Evolutionary conservation across 192 early-diverging fungal genomes (phyloP), one percentile per base, ranked within the genome.

Genomic region (Linnemannia schmuckeri): DNA sequence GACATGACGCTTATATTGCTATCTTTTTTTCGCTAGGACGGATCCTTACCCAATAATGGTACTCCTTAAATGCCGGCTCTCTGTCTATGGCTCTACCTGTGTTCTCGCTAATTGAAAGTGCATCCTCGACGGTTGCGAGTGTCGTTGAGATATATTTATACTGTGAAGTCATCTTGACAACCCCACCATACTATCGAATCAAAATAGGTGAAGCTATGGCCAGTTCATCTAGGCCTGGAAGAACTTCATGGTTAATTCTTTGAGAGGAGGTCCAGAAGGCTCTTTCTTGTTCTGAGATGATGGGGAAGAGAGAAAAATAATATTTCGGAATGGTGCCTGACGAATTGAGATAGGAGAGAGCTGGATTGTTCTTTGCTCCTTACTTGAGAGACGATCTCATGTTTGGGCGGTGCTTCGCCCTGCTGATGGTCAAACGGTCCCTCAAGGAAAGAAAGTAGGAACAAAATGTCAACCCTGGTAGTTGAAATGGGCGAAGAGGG

Each of bases 341-440:
- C 55, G 55, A 57, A 57, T 57, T 57, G 55, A 61, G 55, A 61
- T 27, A 61, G 55, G n/a, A 6, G 54, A 55, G 55, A 61, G 9
- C 24, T 57, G 55, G 55, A n/a, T 57, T 27, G 20, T 7, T n/a
- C 20, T 57, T 61, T 61, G 55, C 5, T 5, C 9, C 6, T 10
- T 12, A 5, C 42, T 44, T 10, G 55, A 9, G 12, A 61, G 7
- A 27, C 22, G 27, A 66, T 66, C 61, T 66, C 27, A 33, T 66
- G 61, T 66, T 30, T 66, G 61, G 61, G 61, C 61, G 13, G 61
- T 66, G 61, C 61, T 66, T 66, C 61, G 61, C 61, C 61, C 61
- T 33, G 27, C 61, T 33, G 12, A 33, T 66, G 61, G 61, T 30
- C 61, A 66, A 66, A 66, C 61, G 61, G 61, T 30, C 61, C 30